Conservation (phyloP, 2,329 filamentous ascomycete species). For the Monilinia aucupariae region DNA sequence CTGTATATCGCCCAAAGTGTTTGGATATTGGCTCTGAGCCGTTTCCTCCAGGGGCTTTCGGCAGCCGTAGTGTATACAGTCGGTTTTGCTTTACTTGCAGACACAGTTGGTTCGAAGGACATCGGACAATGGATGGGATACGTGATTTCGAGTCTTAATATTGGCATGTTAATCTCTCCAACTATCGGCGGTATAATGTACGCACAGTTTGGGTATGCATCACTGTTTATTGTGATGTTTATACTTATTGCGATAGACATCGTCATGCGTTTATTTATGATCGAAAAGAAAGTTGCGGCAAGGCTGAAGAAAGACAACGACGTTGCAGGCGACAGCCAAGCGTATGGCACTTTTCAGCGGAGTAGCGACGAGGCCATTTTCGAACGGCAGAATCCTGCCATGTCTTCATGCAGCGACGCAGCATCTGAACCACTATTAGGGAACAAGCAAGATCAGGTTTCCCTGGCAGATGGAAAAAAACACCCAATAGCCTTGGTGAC, state of each 20-base stretch:
- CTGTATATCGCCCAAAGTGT: slow-evolving; percentile 46
- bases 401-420: neutral
- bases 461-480: neutral
- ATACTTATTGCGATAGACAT: slow-evolving; percentile 50
- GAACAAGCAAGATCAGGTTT: slow-evolving; percentile 22
- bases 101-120: slow-evolving; percentile 58
- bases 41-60: slow-evolving; percentile 36
- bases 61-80: slow-evolving; percentile 69
- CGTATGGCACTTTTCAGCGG: slow-evolving; percentile 8
- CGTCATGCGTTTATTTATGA: slow-evolving; percentile 47
- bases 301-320: slow-evolving; percentile 24
- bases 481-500: slow-evolving; percentile 30
- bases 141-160: slow-evolving; percentile 52
- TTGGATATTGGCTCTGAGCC: slow-evolving; percentile 9
- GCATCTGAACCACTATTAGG: slow-evolving; percentile 1
- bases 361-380: neutral
- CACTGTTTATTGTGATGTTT: slow-evolving; percentile 53
- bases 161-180: slow-evolving; percentile 51
- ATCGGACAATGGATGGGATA: slow-evolving; percentile 57
- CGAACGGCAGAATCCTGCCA: neutral
- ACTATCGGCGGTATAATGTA: slow-evolving; percentile 22
- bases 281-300: slow-evolving; percentile 53
- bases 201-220: slow-evolving; percentile 48
- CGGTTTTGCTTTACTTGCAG: slow-evolving; percentile 62
- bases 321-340: neutral